Conservation (phyloP, 2,329 filamentous ascomycete species). For the Xylariaceae sp. region DNA sequence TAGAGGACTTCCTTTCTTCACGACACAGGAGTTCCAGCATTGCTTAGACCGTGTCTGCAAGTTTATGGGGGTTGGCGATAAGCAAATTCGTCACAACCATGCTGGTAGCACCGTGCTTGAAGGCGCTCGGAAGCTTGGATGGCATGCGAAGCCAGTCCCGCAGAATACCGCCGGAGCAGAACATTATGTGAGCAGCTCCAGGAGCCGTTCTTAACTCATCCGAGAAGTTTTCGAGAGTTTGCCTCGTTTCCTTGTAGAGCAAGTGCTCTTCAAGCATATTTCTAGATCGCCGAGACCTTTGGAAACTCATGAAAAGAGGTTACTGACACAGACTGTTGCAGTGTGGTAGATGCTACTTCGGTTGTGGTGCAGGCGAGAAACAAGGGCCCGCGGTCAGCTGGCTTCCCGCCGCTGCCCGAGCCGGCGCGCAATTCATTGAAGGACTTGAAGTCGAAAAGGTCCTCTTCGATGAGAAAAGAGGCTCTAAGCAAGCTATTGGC, state of each 20-base stretch:
- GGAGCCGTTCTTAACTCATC: too few species aligned
- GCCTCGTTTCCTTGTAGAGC: too few species aligned
- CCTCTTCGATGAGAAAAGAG: constrained; percentile 53
- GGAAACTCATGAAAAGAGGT: too few species aligned
- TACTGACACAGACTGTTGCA: too few species aligned
- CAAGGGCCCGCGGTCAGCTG: constrained; percentile 66
- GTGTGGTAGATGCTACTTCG: constrained; percentile 46
- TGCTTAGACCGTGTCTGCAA: constrained; percentile 48
- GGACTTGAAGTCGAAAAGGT: constrained; percentile 55
- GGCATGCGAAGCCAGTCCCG: constrained; percentile 57
- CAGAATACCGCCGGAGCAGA: constrained; percentile 63
- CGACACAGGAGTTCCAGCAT: constrained; percentile 58
- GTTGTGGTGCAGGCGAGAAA: constrained; percentile 55
- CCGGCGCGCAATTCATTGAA: constrained; percentile 66
- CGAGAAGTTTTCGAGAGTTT: too few species aligned
- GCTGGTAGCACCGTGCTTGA: constrained; percentile 58
- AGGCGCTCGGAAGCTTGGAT: constrained; percentile 62
- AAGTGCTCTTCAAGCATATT: too few species aligned
- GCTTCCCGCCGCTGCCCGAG: constrained; percentile 62
- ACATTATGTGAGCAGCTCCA: constrained; percentile 40
- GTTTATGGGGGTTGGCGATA: constrained; percentile 31
- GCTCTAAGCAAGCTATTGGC: constrained; percentile 59
- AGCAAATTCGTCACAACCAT: constrained; percentile 52
- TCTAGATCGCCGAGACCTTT: too few species aligned
- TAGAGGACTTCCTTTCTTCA: constrained; percentile 59